Evolutionary conservation across 2,329 filamentous ascomycete species (phyloP).

Genomic region (Colletotrichum kahawae): DNA sequence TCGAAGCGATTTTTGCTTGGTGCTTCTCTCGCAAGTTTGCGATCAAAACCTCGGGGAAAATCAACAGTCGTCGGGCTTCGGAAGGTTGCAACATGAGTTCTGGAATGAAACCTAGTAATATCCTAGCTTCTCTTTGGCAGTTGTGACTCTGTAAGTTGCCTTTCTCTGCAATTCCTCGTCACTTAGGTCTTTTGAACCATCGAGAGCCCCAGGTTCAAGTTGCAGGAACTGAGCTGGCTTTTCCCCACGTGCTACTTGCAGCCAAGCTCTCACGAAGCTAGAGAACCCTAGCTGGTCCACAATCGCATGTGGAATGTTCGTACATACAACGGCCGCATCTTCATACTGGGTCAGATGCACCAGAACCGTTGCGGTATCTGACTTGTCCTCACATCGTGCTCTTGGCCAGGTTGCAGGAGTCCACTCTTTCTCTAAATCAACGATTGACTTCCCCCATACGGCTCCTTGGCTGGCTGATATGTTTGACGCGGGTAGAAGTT

Average conservation of each 20-base stretch:
- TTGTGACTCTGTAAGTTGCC: background rate
- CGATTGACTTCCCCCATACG: background rate
- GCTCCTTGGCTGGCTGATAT: background rate
- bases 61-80: background rate
- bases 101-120: background rate
- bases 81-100: slow-evolving; percentile 14
- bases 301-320: slow-evolving; percentile 26
- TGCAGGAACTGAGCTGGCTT: slow-evolving; percentile 21
- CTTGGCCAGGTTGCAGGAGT: slow-evolving; percentile 21
- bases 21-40: slow-evolving; percentile 4
- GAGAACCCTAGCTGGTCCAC: slow-evolving; percentile 25
- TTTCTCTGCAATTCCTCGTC: background rate
- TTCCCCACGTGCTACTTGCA: slow-evolving; percentile 18
- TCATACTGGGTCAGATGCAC: slow-evolving; percentile 25
- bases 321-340: slow-evolving; percentile 21
- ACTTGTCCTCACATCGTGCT: slow-evolving; percentile 9
- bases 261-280: slow-evolving; percentile 25
- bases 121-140: background rate
- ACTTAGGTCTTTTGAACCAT: slow-evolving; percentile 9
- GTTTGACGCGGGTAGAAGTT: background rate
- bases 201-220: background rate
- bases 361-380: slow-evolving; percentile 24
- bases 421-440: background rate
- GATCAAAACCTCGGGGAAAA: background rate
- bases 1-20: background rate